Percentiles rank a stretch among this genome's conserved stretches.
phyloP scores from a whole-genome alignment of 2,329 filamentous ascomycete genomes.

The Hymenoscyphus albidus region DNA sequence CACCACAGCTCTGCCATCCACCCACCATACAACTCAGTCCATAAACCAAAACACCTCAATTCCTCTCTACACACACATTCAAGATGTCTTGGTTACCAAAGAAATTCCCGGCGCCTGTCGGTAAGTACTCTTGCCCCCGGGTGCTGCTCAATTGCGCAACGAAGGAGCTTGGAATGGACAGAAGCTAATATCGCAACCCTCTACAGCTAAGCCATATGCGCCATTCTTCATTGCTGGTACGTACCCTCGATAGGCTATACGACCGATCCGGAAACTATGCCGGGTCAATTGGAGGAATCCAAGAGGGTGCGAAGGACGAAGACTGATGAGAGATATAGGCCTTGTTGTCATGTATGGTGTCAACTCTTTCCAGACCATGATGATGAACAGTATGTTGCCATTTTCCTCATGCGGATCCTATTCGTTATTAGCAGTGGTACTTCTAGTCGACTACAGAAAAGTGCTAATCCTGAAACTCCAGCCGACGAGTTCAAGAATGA shows the following conservation, averaged over 20 bases:
- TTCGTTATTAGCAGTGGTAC: background rate
- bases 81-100: slow-evolving; percentile 78
- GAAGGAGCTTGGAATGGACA: background rate
- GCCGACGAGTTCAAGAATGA: slow-evolving; percentile 97
- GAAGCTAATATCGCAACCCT: slow-evolving; percentile 12
- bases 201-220: slow-evolving; percentile 78
- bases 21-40: slow-evolving; percentile 12
- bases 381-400: slow-evolving; percentile 72
- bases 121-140: slow-evolving; percentile 50
- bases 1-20: slow-evolving; percentile 13
- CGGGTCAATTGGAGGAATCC: background rate
- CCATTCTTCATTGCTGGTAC: slow-evolving; percentile 95
- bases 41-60: slow-evolving; percentile 30
- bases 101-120: slow-evolving; percentile 75
- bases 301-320: background rate
- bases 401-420: background rate
- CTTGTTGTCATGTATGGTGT: slow-evolving; percentile 85
- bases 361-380: slow-evolving; percentile 74
- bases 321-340: slow-evolving; percentile 48
- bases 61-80: slow-evolving; percentile 40
- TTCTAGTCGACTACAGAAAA: background rate
- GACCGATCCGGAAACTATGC: background rate
- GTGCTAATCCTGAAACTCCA: slow-evolving; percentile 39
- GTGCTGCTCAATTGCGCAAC: background rate
- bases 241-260: slow-evolving; percentile 36